Percentiles rank a stretch among this genome's conserved stretches.
phyloP scores from a whole-genome alignment of 371 early-diverging fungal genomes.

The Catenaria anguillulae region DNA sequence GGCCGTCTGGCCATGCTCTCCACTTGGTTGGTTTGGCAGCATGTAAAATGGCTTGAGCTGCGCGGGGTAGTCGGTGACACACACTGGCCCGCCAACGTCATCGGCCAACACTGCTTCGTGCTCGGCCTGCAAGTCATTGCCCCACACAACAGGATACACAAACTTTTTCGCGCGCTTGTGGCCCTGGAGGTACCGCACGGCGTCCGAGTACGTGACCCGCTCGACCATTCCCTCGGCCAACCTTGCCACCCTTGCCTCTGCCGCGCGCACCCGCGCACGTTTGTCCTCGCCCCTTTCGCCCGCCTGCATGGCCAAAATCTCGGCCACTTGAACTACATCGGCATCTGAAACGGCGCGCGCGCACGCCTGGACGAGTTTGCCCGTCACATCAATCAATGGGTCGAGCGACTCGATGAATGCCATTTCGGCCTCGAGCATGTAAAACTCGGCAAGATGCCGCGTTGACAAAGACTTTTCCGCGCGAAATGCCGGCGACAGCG shows the following conservation, averaged over 20 bases:
- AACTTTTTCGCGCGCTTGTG: slow-evolving; percentile 16
- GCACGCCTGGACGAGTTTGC: slow-evolving; percentile 21
- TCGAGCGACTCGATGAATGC: slow-evolving; percentile 42
- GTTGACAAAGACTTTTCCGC: slow-evolving; percentile 70
- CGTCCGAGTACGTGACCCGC: slow-evolving; percentile 65
- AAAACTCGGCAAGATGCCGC: slow-evolving; percentile 84
- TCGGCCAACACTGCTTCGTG: slow-evolving; percentile 74
- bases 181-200: slow-evolving; percentile 12
- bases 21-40: slow-evolving; percentile 39
- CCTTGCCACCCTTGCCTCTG: slow-evolving; percentile 20
- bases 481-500: slow-evolving; percentile 72
- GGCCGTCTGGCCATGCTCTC: slow-evolving; percentile 54
- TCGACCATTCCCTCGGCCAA: slow-evolving; percentile 9
- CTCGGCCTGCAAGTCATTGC: slow-evolving; percentile 61
- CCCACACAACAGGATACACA: slow-evolving; percentile 57
- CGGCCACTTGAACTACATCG: slow-evolving; percentile 12
- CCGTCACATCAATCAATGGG: slow-evolving; percentile 27
- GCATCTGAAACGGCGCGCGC: slow-evolving; percentile 11
- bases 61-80: slow-evolving; percentile 79
- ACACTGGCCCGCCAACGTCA: slow-evolving; percentile 56
- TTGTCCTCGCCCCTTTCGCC: too few relatives aligned
- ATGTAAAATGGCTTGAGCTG: slow-evolving; percentile 84
- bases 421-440: slow-evolving; percentile 88
- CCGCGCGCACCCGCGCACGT: background rate
- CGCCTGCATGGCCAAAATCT: background rate